phyloP scores from a whole-genome alignment of 2,329 filamentous ascomycete genomes.

The Arthrobotrys iridis region DNA sequence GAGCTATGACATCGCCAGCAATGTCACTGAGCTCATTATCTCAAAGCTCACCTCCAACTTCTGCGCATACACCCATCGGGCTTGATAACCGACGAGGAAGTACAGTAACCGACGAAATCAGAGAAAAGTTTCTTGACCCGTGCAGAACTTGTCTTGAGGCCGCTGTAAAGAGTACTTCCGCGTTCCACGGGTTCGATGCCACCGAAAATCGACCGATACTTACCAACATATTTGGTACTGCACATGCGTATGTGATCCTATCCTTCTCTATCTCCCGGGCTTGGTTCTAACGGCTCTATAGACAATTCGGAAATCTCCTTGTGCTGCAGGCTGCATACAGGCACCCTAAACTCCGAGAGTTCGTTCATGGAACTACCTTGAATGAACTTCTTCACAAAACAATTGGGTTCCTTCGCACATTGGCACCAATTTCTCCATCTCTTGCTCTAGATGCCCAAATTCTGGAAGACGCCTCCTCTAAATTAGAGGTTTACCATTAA shows the following conservation, averaged over 20 bases:
- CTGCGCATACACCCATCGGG: slow-evolving; percentile 54
- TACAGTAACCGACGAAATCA: slow-evolving; percentile 38
- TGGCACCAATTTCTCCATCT: slow-evolving; percentile 77
- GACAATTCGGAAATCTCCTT: slow-evolving; percentile 95
- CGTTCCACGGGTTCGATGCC: slow-evolving; percentile 76
- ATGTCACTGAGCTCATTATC: slow-evolving; percentile 55
- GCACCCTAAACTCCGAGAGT: slow-evolving; percentile 70
- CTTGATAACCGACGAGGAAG: slow-evolving; percentile 29
- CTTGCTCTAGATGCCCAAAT: slow-evolving; percentile 79
- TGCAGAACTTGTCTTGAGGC: slow-evolving; percentile 71
- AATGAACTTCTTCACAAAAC: slow-evolving; percentile 75
- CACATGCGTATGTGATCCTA: slow-evolving; percentile 76
- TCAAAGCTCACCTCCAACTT: slow-evolving; percentile 55
- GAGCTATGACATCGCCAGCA: slow-evolving; percentile 58
- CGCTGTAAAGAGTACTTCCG: slow-evolving; percentile 83
- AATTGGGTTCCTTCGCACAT: slow-evolving; percentile 77
- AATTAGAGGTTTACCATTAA: slow-evolving; percentile 21
- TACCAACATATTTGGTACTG: slow-evolving; percentile 95
- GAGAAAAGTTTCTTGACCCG: slow-evolving; percentile 51
- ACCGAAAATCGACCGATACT: slow-evolving; percentile 77
- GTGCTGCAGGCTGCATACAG: slow-evolving; percentile 84
- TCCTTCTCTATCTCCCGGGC: not conserved
- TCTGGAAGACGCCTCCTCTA: slow-evolving; percentile 64
- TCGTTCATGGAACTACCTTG: slow-evolving; percentile 69
- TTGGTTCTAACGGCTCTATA: slow-evolving; percentile 62